Base-by-base conservation (phyloP, 2,329 filamentous ascomycete genomes). In the Clarireedia hainanense region DNA sequence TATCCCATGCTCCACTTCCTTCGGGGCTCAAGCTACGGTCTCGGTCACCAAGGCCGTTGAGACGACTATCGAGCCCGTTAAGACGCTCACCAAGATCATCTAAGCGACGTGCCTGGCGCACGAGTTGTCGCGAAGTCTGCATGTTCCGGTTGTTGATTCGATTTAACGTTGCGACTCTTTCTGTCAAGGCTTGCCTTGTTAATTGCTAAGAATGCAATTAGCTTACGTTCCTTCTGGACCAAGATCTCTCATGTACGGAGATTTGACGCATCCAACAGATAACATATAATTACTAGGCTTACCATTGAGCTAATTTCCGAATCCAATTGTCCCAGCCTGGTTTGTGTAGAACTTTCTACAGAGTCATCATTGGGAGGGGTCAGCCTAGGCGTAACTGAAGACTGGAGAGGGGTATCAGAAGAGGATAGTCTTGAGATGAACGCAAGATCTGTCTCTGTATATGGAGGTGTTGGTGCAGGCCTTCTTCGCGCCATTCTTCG, bases 1-100 rank as follows among this genome's bases (percentile, higher is more conserved):
- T 89, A 58, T 92, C 86, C 91, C 91, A 96, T 1, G 77, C 76
- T 50, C 79, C 77, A 60, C 82, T 79, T 40, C 75, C 77, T 53
- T 73, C 85, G 7, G 86, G 85, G 67, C 86, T 91, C n/a, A 89
- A 73, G 69, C 90, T 95, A 63, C 90, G 83, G 60, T 89, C 82
- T 57, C 91, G 86, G 26, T 52, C 50, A 10, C 50, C 50, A 23
- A 52, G 50, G n/a, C 50, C 50, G 17, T 42, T 42, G 9, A 42
- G 39, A 42, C 15, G 39, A 42, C 15, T 42, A 20, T 42, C 39
- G 39, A 45, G 42, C 42, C 42, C 42, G 20, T 20, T 45, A 12
- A 45, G 42, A 6, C 20, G 42, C 23, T 45, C 42, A 23, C 42
- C 20, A 7, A 45, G 20, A 15, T 58, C 59, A 50, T 60, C 55